phyloP scores from a whole-genome alignment of 257 asterid species.

The Handroanthus guayacan region DNA sequence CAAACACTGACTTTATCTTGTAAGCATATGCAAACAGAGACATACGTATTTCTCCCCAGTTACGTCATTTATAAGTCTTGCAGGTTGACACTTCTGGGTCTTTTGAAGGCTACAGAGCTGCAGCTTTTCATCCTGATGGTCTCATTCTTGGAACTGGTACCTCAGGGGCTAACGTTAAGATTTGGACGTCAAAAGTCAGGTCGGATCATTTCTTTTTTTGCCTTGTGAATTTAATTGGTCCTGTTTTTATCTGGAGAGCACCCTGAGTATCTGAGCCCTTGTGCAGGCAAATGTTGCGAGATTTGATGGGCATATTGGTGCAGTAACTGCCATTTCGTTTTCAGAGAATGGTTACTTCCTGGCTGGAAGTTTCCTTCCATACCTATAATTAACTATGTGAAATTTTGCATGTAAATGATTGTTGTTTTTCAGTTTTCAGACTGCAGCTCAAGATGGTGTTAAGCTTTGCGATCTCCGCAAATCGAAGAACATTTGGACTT shows the following conservation, averaged over 20 bases:
- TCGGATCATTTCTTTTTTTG: constrained; percentile 32
- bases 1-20: constrained; percentile 19
- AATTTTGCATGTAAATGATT: constrained; percentile 29
- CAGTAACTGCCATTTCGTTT: constrained; percentile 89
- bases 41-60: not conserved
- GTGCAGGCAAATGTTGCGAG: constrained; percentile 81
- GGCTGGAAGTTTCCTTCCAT: constrained; percentile 63
- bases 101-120: constrained; percentile 82
- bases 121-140: constrained; percentile 99
- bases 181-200: constrained; percentile 99
- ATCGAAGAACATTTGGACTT: not conserved
- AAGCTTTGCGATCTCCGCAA: constrained; percentile 97
- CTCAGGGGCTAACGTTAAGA: constrained; percentile 70
- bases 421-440: constrained; percentile 54
- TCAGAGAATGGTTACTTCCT: constrained; percentile 96
- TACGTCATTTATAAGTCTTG: constrained; percentile 34
- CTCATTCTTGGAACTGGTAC: constrained; percentile 98
- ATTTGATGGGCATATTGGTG: constrained; percentile 84
- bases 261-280: constrained; percentile 7
- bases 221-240: not conserved
- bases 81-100: constrained; percentile 82
- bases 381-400: constrained; percentile 4
- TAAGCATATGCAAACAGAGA: not conserved
- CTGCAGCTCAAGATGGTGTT: constrained; percentile 98
- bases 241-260: not conserved